Evolutionary conservation across 768 basidiomycete species (phyloP), one percentile per base, ranked within the genome.

Genomic region (Mycena olivaceomarginata): DNA sequence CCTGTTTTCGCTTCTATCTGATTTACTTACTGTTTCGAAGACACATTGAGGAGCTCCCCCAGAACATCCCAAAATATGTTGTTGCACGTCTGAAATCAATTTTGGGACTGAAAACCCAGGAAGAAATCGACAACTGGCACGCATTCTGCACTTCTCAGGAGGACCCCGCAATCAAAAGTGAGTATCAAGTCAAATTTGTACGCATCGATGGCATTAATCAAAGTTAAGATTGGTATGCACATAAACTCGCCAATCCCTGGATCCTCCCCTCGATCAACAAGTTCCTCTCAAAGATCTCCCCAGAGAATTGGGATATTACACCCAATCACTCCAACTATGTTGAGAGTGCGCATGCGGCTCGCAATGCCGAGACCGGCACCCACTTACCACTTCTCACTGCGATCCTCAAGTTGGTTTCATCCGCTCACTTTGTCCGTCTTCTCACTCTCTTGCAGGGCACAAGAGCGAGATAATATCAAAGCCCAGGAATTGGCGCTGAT

Each of bases 141-240:
- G 16, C 48, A 48, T 48, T 48, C 48, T 48, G 48, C n/a, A 5
- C 72, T 13, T n/a, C 40, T 20, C 53, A 56, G 12, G 22, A 56
- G 20, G n/a, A 56, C 53, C n/a, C 20, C 4, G n/a, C 53, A 56
- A 56, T 56, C 53, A n/a, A 56, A 56, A 56, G 53, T 56, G 53
- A 56, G 53, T 56, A 56, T 25, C 16, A 11, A 57, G 48, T 48
- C 48, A 48, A 48, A 48, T 48, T n/a, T 22, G 4, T 39, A 57
- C 6, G 15, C 22, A 22, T 48, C 4, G 16, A 41, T 16, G 15
- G 46, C 48, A 70, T 66, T 65, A 25, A 15, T 45, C 69, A 13
- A 48, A 48, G 43, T 45, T 6, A 15, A 80, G 81, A 82, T 39
- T 81, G 80, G 81, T 76, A 81, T 46, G 45, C 48, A 15, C 48